These are phyloP conservation scores for Cytospora schulzeri DNA, from an alignment of 2,329 filamentous ascomycete genomes.

Conservation along the genomic window DNA sequence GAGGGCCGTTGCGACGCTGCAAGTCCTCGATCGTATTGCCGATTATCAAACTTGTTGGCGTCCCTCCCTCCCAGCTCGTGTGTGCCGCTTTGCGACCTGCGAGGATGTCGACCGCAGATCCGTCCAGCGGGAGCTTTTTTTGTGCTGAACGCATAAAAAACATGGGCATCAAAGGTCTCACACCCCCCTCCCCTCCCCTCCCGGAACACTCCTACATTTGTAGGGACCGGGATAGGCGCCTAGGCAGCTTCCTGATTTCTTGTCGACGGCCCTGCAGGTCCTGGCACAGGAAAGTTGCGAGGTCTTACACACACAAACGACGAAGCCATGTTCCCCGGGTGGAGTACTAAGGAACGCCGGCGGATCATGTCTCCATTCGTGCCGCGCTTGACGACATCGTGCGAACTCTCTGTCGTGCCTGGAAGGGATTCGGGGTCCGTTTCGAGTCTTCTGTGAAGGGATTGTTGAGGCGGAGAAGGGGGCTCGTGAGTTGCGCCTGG, in stretches of 20 bases:
- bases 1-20: conserved; percentile 4
- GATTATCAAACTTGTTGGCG: neutral
- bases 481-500: conserved; percentile 13
- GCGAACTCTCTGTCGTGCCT: conserved; percentile 14
- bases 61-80: neutral
- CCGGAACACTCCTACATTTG: no score
- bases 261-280: neutral
- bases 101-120: conserved; percentile 6
- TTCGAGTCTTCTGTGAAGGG: conserved; percentile 19
- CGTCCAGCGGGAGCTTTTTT: neutral
- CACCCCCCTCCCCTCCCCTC: no score
- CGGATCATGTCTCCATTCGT: conserved; percentile 13
- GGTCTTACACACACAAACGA: neutral
- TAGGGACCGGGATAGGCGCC: neutral
- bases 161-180: no score
- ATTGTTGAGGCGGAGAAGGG: conserved; percentile 3
- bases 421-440: conserved; percentile 8
- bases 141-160: neutral
- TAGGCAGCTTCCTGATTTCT: neutral
- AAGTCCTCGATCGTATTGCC: neutral
- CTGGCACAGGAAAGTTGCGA: neutral
- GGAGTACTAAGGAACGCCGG: neutral
- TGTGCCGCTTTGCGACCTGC: conserved; percentile 7
- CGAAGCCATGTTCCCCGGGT: neutral
- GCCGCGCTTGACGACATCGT: conserved; percentile 8